Conservation (phyloP, 2,329 filamentous ascomycete genomes). For the Ophidiomyces ophidiicola region DNA sequence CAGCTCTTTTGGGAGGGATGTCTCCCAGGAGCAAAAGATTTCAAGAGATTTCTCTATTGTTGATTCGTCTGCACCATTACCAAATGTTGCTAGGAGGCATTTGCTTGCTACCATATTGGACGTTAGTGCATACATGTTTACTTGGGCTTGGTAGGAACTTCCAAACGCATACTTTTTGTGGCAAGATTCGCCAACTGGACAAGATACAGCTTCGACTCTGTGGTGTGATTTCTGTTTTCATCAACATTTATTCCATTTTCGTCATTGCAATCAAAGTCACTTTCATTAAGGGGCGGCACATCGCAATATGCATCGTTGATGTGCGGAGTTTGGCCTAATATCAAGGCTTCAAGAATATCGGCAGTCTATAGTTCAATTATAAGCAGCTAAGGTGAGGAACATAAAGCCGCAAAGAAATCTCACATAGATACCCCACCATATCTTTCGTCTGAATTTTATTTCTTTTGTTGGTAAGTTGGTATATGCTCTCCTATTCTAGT, state of each 20-base stretch:
- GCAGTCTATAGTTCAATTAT: not conserved
- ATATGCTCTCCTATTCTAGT: slow-evolving; percentile 14
- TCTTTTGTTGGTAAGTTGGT: not conserved
- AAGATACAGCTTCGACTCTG: not conserved
- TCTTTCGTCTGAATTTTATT: slow-evolving; percentile 15
- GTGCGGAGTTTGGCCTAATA: slow-evolving; percentile 19
- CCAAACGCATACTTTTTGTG: not conserved
- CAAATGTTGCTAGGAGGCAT: slow-evolving; percentile 1
- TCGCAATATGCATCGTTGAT: slow-evolving; percentile 19
- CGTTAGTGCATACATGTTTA: too few species aligned
- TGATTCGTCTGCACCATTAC: not conserved
- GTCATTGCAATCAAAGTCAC: slow-evolving; percentile 14
- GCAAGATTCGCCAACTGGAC: not conserved
- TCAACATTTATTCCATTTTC: not conserved
- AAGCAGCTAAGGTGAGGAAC: not conserved
- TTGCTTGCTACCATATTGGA: slow-evolving; percentile 8
- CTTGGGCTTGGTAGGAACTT: not conserved
- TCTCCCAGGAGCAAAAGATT: slow-evolving; percentile 1
- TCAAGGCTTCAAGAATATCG: slow-evolving; percentile 17
- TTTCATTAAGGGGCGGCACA: slow-evolving; percentile 14
- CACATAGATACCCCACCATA: slow-evolving; percentile 19
- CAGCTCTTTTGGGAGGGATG: slow-evolving; percentile 1
- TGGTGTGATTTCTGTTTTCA: not conserved
- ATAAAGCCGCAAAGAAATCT: not conserved
- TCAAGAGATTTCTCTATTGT: not conserved